phyloP scores from a whole-genome alignment of 202 grass and related monocot species.

The Zizania palustris region DNA sequence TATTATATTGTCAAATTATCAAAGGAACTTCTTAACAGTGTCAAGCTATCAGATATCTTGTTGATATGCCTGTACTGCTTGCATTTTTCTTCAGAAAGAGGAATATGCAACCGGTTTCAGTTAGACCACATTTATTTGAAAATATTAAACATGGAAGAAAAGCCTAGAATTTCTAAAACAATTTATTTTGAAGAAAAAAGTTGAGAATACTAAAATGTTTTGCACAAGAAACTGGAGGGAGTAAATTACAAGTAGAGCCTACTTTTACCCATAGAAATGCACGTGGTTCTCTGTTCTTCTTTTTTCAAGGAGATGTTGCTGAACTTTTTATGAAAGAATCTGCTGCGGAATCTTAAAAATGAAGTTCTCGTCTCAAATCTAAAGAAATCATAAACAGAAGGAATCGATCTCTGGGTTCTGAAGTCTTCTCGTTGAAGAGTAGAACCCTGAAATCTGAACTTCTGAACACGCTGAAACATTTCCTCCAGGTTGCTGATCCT shows the following conservation, averaged over 20 bases:
- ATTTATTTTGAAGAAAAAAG: too few species aligned
- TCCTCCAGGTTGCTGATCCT: not conserved
- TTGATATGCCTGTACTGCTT: not conserved
- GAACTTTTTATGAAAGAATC: not conserved
- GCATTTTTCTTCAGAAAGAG: not conserved
- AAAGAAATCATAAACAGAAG: not conserved
- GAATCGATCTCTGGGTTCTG: not conserved
- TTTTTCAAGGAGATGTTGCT: not conserved
- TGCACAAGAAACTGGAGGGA: too few species aligned
- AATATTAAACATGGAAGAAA: too few species aligned
- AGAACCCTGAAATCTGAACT: not conserved
- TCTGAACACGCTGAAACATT: not conserved
- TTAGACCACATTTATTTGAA: too few species aligned
- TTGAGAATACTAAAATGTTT: too few species aligned
- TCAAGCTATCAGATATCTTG: too few species aligned
- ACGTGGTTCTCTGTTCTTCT: too few species aligned
- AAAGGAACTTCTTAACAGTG: too few species aligned
- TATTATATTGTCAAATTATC: too few species aligned
- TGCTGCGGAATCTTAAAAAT: not conserved
- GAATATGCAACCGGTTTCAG: not conserved
- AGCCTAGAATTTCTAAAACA: not conserved
- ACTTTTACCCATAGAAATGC: not conserved
- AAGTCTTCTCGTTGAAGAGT: not conserved
- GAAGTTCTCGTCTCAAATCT: not conserved
- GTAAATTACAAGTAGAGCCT: not conserved